phyloP scores from a whole-genome alignment of 1,284 basidiomycete species.

The Apiotrichum laibachii region DNA sequence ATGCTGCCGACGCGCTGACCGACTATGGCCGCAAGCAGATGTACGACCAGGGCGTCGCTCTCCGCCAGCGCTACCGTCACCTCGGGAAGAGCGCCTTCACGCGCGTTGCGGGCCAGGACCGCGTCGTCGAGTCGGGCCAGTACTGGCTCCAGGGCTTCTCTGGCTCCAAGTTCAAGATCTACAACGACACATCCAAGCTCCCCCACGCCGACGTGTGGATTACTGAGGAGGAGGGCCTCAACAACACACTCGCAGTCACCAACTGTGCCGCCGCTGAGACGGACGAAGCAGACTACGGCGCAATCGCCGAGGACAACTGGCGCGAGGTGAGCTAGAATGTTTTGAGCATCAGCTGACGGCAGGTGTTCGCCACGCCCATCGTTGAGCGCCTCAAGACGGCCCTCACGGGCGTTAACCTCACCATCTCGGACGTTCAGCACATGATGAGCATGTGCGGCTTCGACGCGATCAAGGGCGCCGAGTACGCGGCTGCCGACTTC shows the following conservation, averaged over 20 bases:
- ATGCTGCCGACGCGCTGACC: slow-evolving; percentile 11
- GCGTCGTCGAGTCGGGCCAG: slow-evolving; percentile 18
- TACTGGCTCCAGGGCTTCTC: slow-evolving; percentile 17
- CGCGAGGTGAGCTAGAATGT: too few species aligned
- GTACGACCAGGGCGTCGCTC: slow-evolving; percentile 8
- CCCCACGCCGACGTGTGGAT: neutral
- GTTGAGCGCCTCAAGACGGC: neutral
- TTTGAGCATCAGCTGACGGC: too few species aligned
- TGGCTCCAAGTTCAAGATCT: slow-evolving; percentile 3
- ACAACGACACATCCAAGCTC: neutral
- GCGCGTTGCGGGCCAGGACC: slow-evolving; percentile 4
- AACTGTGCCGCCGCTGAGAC: slow-evolving; percentile 16
- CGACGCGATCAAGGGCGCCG: neutral
- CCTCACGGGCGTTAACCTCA: neutral
- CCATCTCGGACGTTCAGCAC: neutral
- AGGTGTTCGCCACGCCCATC: neutral
- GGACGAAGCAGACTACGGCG: slow-evolving; percentile 4
- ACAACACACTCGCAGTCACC: slow-evolving; percentile 15
- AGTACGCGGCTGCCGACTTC: neutral
- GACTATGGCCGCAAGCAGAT: slow-evolving; percentile 16
- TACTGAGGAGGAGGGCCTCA: slow-evolving; percentile 7
- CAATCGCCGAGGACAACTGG: slow-evolving; percentile 1
- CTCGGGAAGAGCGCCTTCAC: slow-evolving; percentile 5
- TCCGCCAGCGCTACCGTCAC: slow-evolving; percentile 6
- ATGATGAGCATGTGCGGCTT: neutral